phyloP scores from a whole-genome alignment of 768 basidiomycete species.

The Lactarius vividus region DNA sequence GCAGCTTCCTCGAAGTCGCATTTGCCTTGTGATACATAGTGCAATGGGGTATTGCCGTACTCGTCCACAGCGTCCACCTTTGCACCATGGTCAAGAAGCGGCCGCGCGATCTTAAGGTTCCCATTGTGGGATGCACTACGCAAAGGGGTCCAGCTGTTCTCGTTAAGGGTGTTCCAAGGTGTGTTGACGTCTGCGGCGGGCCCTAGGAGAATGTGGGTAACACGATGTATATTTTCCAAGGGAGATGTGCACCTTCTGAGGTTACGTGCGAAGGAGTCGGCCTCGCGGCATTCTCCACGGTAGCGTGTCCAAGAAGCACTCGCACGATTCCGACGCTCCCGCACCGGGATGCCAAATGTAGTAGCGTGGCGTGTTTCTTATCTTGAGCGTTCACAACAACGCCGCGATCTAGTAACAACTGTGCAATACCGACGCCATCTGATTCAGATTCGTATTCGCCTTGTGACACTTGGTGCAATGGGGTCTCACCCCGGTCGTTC shows the following conservation, averaged over 20 bases:
- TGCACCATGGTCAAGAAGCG: no score
- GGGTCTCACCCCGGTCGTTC: background rate
- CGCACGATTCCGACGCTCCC: background rate
- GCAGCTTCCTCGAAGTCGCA: background rate
- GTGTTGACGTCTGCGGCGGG: background rate
- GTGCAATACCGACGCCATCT: background rate
- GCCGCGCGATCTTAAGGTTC: no score
- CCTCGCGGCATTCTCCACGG: background rate
- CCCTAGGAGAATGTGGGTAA: background rate
- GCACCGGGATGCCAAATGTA: background rate
- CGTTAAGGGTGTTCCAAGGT: no score
- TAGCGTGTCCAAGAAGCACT: background rate
- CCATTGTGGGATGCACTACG: background rate
- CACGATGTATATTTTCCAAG: background rate
- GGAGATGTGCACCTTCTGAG: background rate
- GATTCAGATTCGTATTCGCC: background rate
- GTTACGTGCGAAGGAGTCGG: background rate
- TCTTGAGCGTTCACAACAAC: background rate
- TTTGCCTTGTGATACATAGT: background rate
- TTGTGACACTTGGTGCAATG: background rate
- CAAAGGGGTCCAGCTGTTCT: background rate
- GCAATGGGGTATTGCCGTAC: background rate
- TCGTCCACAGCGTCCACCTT: no score
- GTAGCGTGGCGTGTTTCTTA: background rate
- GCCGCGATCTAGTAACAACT: background rate